A percentile compares a stretch with the other conserved stretches of the same genome.
phyloP scores from a whole-genome alignment of 106 monocot species.

The Chionographis japonica region DNA sequence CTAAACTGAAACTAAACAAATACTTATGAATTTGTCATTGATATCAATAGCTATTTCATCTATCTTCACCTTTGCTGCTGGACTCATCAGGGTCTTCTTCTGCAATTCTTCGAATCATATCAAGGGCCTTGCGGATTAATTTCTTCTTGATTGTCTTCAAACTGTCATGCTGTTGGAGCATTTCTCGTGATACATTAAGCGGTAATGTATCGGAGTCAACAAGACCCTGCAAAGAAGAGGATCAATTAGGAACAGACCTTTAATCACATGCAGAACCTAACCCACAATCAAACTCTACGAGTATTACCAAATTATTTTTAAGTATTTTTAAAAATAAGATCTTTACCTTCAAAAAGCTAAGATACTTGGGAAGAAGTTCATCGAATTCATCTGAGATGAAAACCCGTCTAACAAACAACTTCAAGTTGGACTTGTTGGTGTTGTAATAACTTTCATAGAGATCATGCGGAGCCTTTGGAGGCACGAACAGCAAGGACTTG shows the following conservation, averaged over 20 bases:
- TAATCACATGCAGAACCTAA: neutral
- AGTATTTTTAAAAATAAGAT: too few species aligned
- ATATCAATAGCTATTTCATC: constrained; percentile 14
- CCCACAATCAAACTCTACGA: too few species aligned
- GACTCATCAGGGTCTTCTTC: constrained; percentile 95
- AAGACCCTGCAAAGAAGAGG: constrained; percentile 54
- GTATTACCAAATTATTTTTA: too few species aligned
- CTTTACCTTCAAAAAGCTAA: constrained; percentile 85
- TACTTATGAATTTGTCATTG: neutral
- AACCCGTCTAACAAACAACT: constrained; percentile 88
- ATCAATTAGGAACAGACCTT: too few species aligned
- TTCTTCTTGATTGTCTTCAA: constrained; percentile 99
- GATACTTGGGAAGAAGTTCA: constrained; percentile 94
- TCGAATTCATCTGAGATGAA: constrained; percentile 98
- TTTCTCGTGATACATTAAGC: constrained; percentile 93
- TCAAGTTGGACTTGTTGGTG: constrained; percentile 76
- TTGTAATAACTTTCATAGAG: constrained; percentile 99
- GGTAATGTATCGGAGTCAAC: constrained; percentile 97
- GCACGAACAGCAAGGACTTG: constrained; percentile 90
- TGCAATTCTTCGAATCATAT: constrained; percentile 89
- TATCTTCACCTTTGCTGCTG: constrained; percentile 51
- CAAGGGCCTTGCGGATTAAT: constrained; percentile 92
- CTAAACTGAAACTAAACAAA: neutral
- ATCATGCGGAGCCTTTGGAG: constrained; percentile 95
- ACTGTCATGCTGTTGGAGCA: constrained; percentile 95